Conservation (phyloP, 2,329 filamentous ascomycete genomes). For the Aspergillus eucalypticola region DNA sequence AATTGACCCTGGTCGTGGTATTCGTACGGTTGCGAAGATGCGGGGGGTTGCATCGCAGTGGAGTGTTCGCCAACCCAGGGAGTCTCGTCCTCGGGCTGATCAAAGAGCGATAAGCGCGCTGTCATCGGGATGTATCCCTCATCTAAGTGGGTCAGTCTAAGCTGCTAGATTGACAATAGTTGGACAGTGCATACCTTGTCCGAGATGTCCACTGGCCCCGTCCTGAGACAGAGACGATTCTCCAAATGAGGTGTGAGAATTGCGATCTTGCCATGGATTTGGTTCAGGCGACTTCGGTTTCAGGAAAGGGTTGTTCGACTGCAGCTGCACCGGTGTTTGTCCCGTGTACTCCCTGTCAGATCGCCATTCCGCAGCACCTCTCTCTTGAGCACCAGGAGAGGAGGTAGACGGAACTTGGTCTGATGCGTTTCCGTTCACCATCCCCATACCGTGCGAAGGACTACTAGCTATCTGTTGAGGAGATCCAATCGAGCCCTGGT, state of each 20-base stretch:
- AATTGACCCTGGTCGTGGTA: slow-evolving; percentile 3
- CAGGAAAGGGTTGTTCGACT: slow-evolving; percentile 44
- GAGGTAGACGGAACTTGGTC: slow-evolving; percentile 26
- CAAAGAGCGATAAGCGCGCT: slow-evolving; percentile 40
- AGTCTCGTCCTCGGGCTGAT: slow-evolving; percentile 27
- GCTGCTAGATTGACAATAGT: neutral
- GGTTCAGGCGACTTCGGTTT: slow-evolving; percentile 29
- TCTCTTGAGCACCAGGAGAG: slow-evolving; percentile 24
- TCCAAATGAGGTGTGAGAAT: slow-evolving; percentile 16
- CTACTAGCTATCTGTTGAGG: slow-evolving; percentile 8
- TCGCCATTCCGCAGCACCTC: slow-evolving; percentile 24
- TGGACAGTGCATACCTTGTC: slow-evolving; percentile 29
- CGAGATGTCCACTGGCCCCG: slow-evolving; percentile 30
- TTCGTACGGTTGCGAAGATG: slow-evolving; percentile 11
- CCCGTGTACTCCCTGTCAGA: slow-evolving; percentile 24
- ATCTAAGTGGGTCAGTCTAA: slow-evolving; percentile 25
- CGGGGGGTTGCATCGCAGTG: slow-evolving; percentile 12
- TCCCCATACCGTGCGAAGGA: slow-evolving; percentile 1
- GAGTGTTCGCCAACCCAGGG: slow-evolving; percentile 30
- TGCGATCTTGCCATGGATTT: slow-evolving; percentile 23
- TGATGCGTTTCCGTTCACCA: slow-evolving; percentile 11
- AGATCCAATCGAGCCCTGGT: slow-evolving; percentile 11
- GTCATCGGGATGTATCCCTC: slow-evolving; percentile 45
- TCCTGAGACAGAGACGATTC: slow-evolving; percentile 23
- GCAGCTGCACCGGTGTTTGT: slow-evolving; percentile 30